These are phyloP conservation scores for Botrytis sinoallii DNA, from an alignment of 2,329 filamentous ascomycete species.

Conservation along the genomic window DNA sequence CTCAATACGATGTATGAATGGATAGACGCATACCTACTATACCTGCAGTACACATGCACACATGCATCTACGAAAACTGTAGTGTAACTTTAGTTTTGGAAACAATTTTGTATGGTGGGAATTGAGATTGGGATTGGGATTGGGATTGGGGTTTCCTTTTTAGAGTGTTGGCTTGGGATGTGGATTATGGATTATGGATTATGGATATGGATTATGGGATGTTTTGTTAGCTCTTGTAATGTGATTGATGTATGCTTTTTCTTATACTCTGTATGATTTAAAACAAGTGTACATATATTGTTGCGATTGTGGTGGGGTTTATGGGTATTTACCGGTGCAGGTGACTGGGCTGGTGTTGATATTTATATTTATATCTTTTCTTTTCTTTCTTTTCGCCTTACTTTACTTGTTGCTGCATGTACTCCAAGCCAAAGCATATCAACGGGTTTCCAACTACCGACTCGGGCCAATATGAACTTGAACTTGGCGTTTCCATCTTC, in stretches of 20 bases:
- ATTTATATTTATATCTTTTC: no score
- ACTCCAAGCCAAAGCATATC: no score
- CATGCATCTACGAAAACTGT: no score
- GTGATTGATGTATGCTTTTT: background rate
- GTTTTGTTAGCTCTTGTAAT: background rate
- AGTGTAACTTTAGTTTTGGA: no score
- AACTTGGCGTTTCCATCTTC: background rate
- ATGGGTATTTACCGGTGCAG: background rate
- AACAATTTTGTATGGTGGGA: no score
- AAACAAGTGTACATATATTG: background rate
- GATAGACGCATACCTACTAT: background rate
- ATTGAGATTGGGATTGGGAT: no score
- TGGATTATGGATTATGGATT: background rate
- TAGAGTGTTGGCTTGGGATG: background rate
- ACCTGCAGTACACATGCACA: background rate
- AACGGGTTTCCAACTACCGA: no score
- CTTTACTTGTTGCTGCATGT: background rate
- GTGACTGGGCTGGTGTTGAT: background rate
- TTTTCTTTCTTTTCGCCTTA: no score
- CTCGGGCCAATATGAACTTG: no score
- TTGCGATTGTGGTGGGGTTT: background rate
- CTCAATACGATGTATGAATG: background rate
- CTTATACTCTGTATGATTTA: no score
- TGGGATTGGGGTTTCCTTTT: no score
- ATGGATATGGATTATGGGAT: background rate